Base-by-base conservation (phyloP, 306 rosid genomes). In the Betula pendula region DNA sequence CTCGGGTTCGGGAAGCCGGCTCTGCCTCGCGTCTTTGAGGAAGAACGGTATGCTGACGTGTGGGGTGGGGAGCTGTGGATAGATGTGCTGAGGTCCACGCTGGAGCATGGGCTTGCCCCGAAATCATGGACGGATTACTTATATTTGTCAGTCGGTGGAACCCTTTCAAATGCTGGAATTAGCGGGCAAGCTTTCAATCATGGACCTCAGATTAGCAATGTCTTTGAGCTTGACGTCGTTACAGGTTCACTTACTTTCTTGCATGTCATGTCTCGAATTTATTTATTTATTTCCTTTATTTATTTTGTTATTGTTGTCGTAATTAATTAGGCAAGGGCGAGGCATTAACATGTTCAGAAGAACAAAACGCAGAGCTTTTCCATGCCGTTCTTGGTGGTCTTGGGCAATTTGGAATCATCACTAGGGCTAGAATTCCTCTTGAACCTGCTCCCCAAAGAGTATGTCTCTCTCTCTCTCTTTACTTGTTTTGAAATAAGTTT, bases 1-100 rank as follows among this genome's bases (percentile, higher is more conserved):
- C 16, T 31, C 2, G 47, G 60, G 16, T 56, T 6, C 17, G 1
- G 7, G 60, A 20, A 0, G 43, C 45, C 16, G 31, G 8, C 9
- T 20, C 63, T 6, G 12, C 63, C 82, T 1, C 33, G 47, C 16
- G 94, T 92, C 19, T 60, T 72, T 8, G 87, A 82, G 85, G 56
- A 78, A 63, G 93, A 70, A 63, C 77, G 67, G 85, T 92, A 84
- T 47, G 96, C 85, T 56, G 99, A 95, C 16, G 96, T 89, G 43
- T 95, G 99, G 99, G 99, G 99, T 16, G 99, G 99, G 5, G 91
- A 89, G 69, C 67, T 92, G 74, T 95, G 99, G 99, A 95, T 92
- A 70, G 78, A 90, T 0, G 94, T 95, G 43, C 58, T 95, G 81
- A 85, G 33, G 80, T 75, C 80, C 0, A 89, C 97, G 29, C 55